Evolutionary conservation across 768 basidiomycete species (phyloP).

Genomic region (Boletus tylopilopsis): DNA sequence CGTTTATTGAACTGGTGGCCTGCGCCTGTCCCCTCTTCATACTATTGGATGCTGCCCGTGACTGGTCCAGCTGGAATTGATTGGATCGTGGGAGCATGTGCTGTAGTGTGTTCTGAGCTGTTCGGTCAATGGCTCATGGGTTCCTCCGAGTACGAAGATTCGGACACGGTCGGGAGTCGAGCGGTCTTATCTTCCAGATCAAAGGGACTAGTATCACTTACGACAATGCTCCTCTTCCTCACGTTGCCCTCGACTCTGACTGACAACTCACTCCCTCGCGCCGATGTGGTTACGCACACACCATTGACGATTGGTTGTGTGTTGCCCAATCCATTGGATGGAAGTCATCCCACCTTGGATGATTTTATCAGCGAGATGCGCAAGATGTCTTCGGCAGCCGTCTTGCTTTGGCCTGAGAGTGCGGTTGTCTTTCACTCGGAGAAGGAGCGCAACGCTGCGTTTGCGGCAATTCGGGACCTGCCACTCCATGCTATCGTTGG

Average conservation of each 20-base stretch:
- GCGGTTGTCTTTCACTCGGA: constrained; percentile 61
- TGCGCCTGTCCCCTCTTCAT: constrained; percentile 52
- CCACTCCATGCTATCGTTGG: constrained; percentile 46
- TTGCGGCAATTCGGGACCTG: constrained; percentile 39
- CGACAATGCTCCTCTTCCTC: constrained; percentile 39
- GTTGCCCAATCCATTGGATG: constrained; percentile 47
- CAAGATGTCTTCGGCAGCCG: constrained; percentile 44
- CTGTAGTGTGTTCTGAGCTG: constrained; percentile 55
- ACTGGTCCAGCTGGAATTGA: constrained; percentile 61
- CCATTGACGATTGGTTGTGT: constrained; percentile 65
- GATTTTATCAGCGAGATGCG: constrained; percentile 61
- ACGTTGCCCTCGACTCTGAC: constrained; percentile 54
- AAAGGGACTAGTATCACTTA: constrained; percentile 36
- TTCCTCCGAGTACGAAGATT: constrained; percentile 13
- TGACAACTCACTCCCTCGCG: constrained; percentile 36
- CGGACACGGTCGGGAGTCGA: constrained; percentile 1
- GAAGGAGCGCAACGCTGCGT: constrained; percentile 45
- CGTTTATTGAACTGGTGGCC: constrained; percentile 63
- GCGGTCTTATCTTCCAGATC: constrained; percentile 18
- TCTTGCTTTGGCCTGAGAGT: constrained; percentile 80
- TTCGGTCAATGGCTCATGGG: constrained; percentile 59
- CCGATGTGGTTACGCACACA: constrained; percentile 40
- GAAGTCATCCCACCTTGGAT: constrained; percentile 45
- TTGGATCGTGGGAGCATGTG: constrained; percentile 77
- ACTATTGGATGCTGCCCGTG: constrained; percentile 59